Conservation (phyloP, 768 basidiomycete species). For the Mycena venus region DNA sequence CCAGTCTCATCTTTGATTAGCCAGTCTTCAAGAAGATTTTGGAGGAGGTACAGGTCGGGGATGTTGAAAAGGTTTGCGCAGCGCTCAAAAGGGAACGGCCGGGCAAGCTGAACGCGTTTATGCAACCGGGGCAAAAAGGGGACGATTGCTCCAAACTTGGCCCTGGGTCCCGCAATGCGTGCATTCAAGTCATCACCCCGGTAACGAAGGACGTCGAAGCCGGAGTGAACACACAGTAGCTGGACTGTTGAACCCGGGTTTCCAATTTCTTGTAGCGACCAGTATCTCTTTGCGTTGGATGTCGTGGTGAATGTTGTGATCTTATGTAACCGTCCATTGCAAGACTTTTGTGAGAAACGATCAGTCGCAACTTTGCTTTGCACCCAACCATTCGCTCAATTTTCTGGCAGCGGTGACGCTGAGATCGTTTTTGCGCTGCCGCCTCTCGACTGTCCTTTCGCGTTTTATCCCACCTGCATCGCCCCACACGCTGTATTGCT, state of each 20-base stretch:
- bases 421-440: neutral
- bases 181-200: constrained; percentile 4
- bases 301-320: neutral
- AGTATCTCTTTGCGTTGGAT: neutral
- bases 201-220: neutral
- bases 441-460: constrained; percentile 26
- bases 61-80: neutral
- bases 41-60: neutral
- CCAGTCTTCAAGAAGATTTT: neutral
- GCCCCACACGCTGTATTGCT: neutral
- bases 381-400: neutral
- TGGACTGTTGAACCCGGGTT: too few relatives aligned
- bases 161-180: neutral
- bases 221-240: too few relatives aligned
- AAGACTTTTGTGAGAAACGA: neutral
- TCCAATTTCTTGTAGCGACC: neutral
- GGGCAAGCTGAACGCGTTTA: constrained; percentile 13
- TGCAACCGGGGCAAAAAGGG: neutral
- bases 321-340: neutral
- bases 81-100: neutral
- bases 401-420: neutral
- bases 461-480: constrained; percentile 1
- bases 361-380: neutral
- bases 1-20: neutral
- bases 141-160: neutral